A percentile compares a stretch with the other conserved stretches of the same genome.
phyloP scores from a whole-genome alignment of 225 moss, liverwort and hornwort genomes.

The Bryoerythrophyllum caledonicum region DNA sequence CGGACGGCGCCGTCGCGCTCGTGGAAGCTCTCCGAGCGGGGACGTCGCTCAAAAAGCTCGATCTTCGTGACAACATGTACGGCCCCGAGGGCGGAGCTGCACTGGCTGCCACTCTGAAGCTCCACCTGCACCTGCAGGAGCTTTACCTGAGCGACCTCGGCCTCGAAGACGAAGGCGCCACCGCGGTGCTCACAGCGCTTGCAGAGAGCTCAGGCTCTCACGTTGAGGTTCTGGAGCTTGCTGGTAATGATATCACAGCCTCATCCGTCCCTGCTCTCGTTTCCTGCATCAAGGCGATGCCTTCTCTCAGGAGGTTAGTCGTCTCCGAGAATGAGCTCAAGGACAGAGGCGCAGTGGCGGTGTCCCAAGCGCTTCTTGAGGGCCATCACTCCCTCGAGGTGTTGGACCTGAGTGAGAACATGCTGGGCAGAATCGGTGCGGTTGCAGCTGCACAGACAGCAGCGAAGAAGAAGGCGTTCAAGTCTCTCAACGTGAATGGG shows the following conservation, averaged over 20 bases:
- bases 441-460: conserved; percentile 60
- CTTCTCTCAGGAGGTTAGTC: conserved; percentile 46
- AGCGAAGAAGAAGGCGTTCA: conserved; percentile 42
- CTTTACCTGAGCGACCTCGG: conserved; percentile 71
- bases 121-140: conserved; percentile 65
- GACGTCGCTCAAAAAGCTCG: conserved; percentile 58
- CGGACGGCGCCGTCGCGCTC: conserved; percentile 69
- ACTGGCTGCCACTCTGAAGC: conserved; percentile 52
- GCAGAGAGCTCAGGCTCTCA: conserved; percentile 44
- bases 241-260: conserved; percentile 73
- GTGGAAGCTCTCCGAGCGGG: conserved; percentile 62
- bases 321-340: conserved; percentile 80
- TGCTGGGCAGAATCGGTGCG: conserved; percentile 56
- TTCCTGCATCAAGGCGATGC: conserved; percentile 56
- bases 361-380: conserved; percentile 60
- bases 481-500: conserved; percentile 56
- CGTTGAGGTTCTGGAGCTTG: conserved; percentile 67
- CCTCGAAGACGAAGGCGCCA: conserved; percentile 70
- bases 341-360: conserved; percentile 60
- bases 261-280: conserved; percentile 53
- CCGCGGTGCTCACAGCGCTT: conserved; percentile 59
- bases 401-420: conserved; percentile 69
- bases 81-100: conserved; percentile 78
- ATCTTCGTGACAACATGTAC: conserved; percentile 87
- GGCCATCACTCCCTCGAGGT: conserved; percentile 48